phyloP scores from a whole-genome alignment of 2,329 filamentous ascomycete genomes.

The Pseudomassariella vexata region DNA sequence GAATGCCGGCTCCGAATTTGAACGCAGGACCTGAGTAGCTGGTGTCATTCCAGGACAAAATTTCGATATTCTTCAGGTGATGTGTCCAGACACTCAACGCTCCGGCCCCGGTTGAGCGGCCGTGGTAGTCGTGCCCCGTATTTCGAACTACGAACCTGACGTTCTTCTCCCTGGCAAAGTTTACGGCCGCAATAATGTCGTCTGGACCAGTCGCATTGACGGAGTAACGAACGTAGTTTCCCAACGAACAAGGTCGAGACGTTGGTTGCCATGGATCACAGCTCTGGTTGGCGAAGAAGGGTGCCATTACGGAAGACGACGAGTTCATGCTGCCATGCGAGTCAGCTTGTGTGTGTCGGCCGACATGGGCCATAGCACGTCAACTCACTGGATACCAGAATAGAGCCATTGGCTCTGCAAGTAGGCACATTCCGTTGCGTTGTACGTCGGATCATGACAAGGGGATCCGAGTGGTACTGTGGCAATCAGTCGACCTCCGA shows the following conservation, averaged over 20 bases:
- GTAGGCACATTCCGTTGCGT: conserved; percentile 30
- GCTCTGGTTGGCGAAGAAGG: conserved; percentile 10
- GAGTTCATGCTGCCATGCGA: conserved; percentile 6
- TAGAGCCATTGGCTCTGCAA: conserved; percentile 22
- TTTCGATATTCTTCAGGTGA: conserved; percentile 34
- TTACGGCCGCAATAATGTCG: conserved; percentile 5
- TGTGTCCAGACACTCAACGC: conserved; percentile 42
- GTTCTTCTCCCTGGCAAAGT: conserved; percentile 25
- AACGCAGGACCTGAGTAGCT: conserved; percentile 41
- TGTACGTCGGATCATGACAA: conserved; percentile 35
- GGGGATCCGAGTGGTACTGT: conserved; percentile 38
- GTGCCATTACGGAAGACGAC: conserved; percentile 8
- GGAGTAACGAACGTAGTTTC: conserved; percentile 8
- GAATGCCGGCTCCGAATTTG: conserved; percentile 43
- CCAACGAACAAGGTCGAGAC: conserved; percentile 4
- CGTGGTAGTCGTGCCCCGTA: conserved; percentile 45
- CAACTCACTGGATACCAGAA: conserved; percentile 18
- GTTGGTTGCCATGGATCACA: conserved; percentile 7
- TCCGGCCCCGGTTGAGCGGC: conserved; percentile 46
- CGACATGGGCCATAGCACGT: no score
- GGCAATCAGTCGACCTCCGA: conserved; percentile 37
- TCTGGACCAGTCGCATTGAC: conserved; percentile 5
- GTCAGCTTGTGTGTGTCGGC: no score
- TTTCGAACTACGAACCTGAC: conserved; percentile 43
- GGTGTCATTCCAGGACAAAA: conserved; percentile 16